Conservation (phyloP, 768 basidiomycete genomes). For the Macrolepiota albuminosa region DNA sequence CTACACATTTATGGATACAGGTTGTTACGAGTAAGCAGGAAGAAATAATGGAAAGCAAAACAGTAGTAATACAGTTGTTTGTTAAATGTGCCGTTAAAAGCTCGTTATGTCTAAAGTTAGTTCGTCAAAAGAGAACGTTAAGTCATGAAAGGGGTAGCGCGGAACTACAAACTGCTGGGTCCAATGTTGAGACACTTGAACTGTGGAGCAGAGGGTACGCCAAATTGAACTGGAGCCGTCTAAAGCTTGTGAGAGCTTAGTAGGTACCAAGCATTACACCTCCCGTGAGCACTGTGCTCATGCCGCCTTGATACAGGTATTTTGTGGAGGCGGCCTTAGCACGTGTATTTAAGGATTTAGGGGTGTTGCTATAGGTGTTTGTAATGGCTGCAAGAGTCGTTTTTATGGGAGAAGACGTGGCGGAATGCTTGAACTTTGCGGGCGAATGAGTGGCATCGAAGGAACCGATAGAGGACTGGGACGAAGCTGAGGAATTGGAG, state of each 20-base stretch:
- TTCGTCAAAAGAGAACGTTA: background rate
- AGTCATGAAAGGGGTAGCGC: background rate
- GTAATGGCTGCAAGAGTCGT: background rate
- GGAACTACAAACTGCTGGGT: background rate
- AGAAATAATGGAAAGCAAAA: background rate
- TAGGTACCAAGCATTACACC: slow-evolving; percentile 39
- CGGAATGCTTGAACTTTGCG: slow-evolving; percentile 9
- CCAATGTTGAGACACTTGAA: background rate
- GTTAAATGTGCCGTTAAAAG: background rate
- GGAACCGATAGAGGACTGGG: slow-evolving; percentile 22
- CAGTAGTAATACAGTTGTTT: background rate
- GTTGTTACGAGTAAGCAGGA: background rate
- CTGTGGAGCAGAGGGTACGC: background rate
- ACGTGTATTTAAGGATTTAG: slow-evolving; percentile 13
- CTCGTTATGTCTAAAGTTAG: background rate
- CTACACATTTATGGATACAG: background rate
- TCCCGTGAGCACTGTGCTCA: slow-evolving; percentile 38
- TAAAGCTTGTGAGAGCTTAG: background rate
- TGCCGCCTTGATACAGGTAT: slow-evolving; percentile 39
- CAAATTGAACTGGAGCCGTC: background rate
- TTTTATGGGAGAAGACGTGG: background rate
- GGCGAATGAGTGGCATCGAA: background rate
- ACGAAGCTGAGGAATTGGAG: slow-evolving; percentile 27
- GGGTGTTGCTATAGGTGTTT: background rate
- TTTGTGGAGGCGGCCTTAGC: slow-evolving; percentile 19